phyloP scores from a whole-genome alignment of 2,329 filamentous ascomycete species.

The Diaporthe sp. region DNA sequence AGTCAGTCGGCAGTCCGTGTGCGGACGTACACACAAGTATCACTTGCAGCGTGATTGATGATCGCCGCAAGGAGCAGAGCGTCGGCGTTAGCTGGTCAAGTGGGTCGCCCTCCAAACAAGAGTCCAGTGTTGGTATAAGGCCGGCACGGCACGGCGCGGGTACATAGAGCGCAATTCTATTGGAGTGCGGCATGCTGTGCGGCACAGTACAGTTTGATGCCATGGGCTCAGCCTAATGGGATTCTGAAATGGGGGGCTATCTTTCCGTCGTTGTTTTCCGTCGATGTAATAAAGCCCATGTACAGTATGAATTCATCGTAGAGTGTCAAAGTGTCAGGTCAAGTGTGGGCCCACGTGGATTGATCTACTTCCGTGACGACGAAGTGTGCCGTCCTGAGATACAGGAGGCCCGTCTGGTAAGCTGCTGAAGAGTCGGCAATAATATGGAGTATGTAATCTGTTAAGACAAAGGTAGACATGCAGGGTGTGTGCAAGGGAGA shows the following conservation, averaged over 20 bases:
- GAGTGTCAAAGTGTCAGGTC: background rate
- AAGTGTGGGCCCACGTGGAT: constrained; percentile 3
- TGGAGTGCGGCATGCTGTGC: background rate
- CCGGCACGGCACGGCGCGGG: constrained; percentile 8
- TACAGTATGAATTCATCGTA: background rate
- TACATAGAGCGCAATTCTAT: background rate
- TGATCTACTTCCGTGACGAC: background rate
- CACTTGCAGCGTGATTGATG: constrained; percentile 1
- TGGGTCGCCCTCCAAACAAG: background rate
- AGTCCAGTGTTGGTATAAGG: background rate
- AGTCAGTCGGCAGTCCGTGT: background rate
- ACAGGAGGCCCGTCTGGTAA: background rate
- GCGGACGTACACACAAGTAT: background rate
- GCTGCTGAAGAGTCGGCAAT: background rate
- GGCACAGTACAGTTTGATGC: background rate
- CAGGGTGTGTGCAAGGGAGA: background rate
- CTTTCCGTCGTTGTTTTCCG: no score
- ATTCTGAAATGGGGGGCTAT: background rate
- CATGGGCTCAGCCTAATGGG: background rate
- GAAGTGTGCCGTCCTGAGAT: background rate
- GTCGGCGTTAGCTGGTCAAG: background rate
- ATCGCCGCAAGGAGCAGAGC: constrained; percentile 26
- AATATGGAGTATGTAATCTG: background rate
- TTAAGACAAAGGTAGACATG: background rate
- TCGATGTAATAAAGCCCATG: background rate